These are phyloP conservation scores for Pouteria campechiana DNA, from an alignment of 179 eudicot genomes.

Conservation along the genomic window DNA sequence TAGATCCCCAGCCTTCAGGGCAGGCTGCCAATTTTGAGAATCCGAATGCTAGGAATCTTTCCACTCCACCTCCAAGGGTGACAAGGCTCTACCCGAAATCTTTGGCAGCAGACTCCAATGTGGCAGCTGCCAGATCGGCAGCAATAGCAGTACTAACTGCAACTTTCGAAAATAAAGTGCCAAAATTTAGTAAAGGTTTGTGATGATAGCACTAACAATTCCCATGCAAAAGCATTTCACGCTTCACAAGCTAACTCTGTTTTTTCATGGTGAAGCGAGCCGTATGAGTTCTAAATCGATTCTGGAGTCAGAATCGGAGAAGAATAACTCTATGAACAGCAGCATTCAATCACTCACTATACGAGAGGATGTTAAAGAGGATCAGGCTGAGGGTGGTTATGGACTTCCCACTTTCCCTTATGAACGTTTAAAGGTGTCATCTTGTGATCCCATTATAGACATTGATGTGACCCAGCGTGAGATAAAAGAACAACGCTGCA, in stretches of 20 bases:
- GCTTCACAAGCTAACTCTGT: no score
- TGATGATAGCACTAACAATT: no score
- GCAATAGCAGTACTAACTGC: slow-evolving; percentile 70
- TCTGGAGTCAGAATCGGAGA: slow-evolving; percentile 30
- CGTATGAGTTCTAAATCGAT: slow-evolving; percentile 35
- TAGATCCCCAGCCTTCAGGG: slow-evolving; percentile 94
- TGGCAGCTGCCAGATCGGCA: slow-evolving; percentile 49
- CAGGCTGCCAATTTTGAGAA: slow-evolving; percentile 85
- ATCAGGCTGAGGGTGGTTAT: slow-evolving; percentile 76
- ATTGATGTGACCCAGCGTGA: slow-evolving; percentile 90
- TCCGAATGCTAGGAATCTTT: slow-evolving; percentile 69
- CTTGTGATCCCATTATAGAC: slow-evolving; percentile 62
- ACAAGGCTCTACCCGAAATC: slow-evolving; percentile 79
- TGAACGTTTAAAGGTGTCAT: slow-evolving; percentile 58
- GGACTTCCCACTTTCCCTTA: slow-evolving; percentile 70
- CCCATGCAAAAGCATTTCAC: slow-evolving; percentile 76
- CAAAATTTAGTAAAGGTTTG: no score
- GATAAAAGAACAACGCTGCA: no score
- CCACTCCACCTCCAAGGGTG: slow-evolving; percentile 87
- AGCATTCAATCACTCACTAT: slow-evolving; percentile 31
- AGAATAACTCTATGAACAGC: slow-evolving; percentile 46
- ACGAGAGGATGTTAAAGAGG: slow-evolving; percentile 75
- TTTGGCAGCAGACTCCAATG: slow-evolving; percentile 47
- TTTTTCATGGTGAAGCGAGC: slow-evolving; percentile 31
- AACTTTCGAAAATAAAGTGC: slow-evolving; percentile 40